These are phyloP conservation scores for Penicillium glabrum DNA, from an alignment of 2,329 filamentous ascomycete species.

Conservation along the genomic window DNA sequence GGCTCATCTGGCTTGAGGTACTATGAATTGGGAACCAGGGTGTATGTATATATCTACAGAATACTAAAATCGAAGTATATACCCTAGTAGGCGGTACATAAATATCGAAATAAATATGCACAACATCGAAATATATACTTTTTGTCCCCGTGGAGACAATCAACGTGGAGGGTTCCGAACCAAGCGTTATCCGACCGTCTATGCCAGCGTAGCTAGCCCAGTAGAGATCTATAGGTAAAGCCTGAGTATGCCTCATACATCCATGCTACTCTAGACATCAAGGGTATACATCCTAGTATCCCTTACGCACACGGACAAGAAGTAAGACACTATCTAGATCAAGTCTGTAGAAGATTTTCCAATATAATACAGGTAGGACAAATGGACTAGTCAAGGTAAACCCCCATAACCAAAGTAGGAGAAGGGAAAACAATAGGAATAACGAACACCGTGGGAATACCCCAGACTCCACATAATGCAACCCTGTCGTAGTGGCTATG, in stretches of 20 bases:
- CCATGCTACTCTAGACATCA: not conserved
- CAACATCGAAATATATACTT: not conserved
- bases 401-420: not conserved
- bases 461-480: constrained; percentile 15
- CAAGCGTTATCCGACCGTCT: not conserved
- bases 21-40: too few species aligned
- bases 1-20: not conserved
- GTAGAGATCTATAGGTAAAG: not conserved
- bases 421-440: constrained; percentile 2
- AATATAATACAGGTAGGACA: not conserved
- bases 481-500: constrained; percentile 39
- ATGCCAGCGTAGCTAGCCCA: too few species aligned
- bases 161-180: not conserved
- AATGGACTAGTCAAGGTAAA: not conserved
- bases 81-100: not conserved
- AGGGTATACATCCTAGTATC: too few species aligned
- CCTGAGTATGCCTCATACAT: not conserved
- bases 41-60: too few species aligned
- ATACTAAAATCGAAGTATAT: too few species aligned
- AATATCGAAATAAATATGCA: not conserved
- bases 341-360: not conserved
- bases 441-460: constrained; percentile 1
- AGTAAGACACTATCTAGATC: not conserved
- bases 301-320: too few species aligned
- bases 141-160: not conserved